These are phyloP conservation scores for Aspergillus amoenus DNA, from an alignment of 2,329 filamentous ascomycete genomes.

Conservation along the genomic window DNA sequence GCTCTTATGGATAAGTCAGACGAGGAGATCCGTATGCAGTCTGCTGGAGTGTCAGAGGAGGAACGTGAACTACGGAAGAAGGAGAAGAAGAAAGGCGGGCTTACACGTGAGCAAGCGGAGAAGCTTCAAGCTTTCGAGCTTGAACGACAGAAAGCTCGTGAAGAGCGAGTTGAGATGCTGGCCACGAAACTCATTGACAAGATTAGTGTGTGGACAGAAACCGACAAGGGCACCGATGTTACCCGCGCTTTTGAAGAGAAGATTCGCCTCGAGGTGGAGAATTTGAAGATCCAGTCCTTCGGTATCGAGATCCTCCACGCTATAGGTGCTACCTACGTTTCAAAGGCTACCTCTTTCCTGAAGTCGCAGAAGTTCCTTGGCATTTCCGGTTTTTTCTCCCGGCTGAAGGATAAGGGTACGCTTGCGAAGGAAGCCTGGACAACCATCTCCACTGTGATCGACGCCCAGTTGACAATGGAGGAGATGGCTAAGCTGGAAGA, in stretches of 20 bases:
- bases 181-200: constrained; percentile 83
- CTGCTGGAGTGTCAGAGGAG: constrained; percentile 66
- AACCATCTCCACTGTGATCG: constrained; percentile 92
- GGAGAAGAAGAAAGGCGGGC: constrained; percentile 83
- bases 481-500: constrained; percentile 98
- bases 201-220: constrained; percentile 94
- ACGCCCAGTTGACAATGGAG: constrained; percentile 97
- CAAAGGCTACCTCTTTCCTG: constrained; percentile 82
- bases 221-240: constrained; percentile 82
- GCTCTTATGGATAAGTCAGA: constrained; percentile 87
- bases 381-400: constrained; percentile 89
- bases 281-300: constrained; percentile 99
- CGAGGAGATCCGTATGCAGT: constrained; percentile 67
- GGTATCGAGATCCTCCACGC: constrained; percentile 94
- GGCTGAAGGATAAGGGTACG: constrained; percentile 93
- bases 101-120: constrained; percentile 90
- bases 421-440: constrained; percentile 98
- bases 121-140: constrained; percentile 84
- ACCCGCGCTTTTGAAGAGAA: constrained; percentile 91
- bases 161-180: constrained; percentile 86
- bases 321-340: constrained; percentile 85
- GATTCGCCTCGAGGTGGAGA: constrained; percentile 91
- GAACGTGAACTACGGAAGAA: constrained; percentile 75
- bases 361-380: constrained; percentile 97
- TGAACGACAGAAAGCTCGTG: constrained; percentile 77